These are phyloP conservation scores for Mimosa bimucronata DNA, from an alignment of 306 rosid genomes.

Conservation along the genomic window DNA sequence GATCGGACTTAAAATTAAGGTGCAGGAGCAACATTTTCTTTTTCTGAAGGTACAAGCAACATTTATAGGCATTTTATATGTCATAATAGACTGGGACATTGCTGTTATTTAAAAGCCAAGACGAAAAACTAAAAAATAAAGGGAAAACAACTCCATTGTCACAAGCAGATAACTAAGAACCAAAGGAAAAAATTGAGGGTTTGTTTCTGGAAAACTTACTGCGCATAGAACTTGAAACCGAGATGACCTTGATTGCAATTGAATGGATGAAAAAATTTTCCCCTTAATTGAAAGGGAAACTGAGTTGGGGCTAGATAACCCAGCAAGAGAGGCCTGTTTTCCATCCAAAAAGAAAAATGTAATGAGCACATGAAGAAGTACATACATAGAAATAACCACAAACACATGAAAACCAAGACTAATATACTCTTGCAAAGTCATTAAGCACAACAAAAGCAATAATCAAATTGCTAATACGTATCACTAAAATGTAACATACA, in stretches of 20 bases:
- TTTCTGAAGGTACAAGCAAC: neutral
- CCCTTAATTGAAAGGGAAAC: constrained; percentile 58
- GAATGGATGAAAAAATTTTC: constrained; percentile 49
- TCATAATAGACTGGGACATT: neutral
- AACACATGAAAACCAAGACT: neutral
- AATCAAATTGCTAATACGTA: neutral
- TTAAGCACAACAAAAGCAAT: neutral
- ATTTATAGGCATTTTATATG: neutral
- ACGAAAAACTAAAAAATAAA: neutral
- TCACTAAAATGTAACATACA: neutral
- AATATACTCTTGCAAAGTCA: neutral
- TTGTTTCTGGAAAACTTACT: constrained; percentile 45
- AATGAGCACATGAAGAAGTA: neutral
- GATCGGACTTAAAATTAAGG: neutral
- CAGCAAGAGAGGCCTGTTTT: constrained; percentile 51
- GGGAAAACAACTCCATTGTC: neutral
- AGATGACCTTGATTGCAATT: constrained; percentile 40
- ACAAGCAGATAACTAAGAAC: neutral
- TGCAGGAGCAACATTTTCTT: neutral
- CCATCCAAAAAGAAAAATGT: constrained; percentile 36
- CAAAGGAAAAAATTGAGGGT: neutral
- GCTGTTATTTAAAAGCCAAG: neutral
- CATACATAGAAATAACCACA: neutral
- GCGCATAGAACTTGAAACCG: constrained; percentile 60
- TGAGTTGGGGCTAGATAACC: constrained; percentile 47